Percentiles rank a stretch among this genome's conserved stretches.
Evolutionary conservation across 192 early-diverging fungal genomes (phyloP).

Genomic region (Coemansia javaensis): DNA sequence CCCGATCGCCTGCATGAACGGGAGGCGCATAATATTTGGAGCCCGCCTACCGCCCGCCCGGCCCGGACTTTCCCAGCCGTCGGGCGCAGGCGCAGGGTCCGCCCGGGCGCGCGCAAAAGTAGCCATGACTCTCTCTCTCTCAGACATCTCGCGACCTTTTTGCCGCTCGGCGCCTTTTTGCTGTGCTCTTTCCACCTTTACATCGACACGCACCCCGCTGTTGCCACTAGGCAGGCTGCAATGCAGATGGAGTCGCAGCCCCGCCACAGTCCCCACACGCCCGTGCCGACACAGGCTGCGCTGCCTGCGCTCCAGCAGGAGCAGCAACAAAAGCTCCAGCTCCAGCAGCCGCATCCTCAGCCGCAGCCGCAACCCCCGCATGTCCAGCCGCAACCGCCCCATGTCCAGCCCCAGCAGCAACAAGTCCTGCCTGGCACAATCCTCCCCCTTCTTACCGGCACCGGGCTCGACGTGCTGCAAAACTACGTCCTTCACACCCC

Average conservation of each 20-base stretch:
- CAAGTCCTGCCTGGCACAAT: background rate
- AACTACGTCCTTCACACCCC: constrained; percentile 31
- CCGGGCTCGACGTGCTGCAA: constrained; percentile 13
- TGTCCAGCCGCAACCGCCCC: too few relatives aligned
- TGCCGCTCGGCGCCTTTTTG: too few relatives aligned
- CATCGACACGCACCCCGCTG: background rate
- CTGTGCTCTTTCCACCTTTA: background rate
- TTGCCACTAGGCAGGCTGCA: background rate
- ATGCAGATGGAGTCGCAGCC: constrained; percentile 3
- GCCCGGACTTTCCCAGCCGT: too few relatives aligned
- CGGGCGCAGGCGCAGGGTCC: too few relatives aligned
- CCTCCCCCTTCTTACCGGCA: constrained; percentile 1
- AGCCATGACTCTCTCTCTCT: too few relatives aligned
- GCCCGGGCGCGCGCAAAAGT: too few relatives aligned
- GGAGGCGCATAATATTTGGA: background rate
- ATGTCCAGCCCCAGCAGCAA: too few relatives aligned
- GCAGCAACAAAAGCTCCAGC: background rate
- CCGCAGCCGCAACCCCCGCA: background rate
- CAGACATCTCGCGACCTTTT: too few relatives aligned
- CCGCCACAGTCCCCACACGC: background rate
- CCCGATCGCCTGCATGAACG: constrained; percentile 5
- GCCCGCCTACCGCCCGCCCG: too few relatives aligned
- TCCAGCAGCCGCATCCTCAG: background rate
- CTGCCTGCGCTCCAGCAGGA: too few relatives aligned
- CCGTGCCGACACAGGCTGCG: background rate